Evolutionary conservation across 768 basidiomycete species (phyloP), one percentile per base, ranked within the genome.

Genomic region (Leccinum uliginosum): DNA sequence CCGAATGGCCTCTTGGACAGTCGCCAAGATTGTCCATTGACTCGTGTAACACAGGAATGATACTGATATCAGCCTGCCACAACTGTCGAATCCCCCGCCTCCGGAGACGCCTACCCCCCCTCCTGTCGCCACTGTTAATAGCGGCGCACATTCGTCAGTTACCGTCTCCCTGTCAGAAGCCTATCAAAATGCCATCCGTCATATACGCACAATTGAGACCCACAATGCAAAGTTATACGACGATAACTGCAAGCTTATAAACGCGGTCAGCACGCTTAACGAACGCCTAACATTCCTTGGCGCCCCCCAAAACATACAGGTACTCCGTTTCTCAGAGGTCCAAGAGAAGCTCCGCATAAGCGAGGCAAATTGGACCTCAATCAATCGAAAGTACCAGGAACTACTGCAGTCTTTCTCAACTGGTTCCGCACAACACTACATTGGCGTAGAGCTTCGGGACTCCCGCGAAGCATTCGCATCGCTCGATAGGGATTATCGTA

Each of bases 111-210:
- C 58, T 8, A 53, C 49, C 7, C 51, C 53, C 19, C 47, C 61
- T 55, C 45, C 43, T 44, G 26, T 45, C 21, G 24, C 9, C 21
- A 17, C 40, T 14, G 32, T 21, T 10, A 47, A 47, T 21, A 24
- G 47, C 17, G 80, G 77, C 66, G 75, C 75, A 12, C 81, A 76
- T 60, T 70, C 80, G 23, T 62, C 71, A 4, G 81, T 81, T 58
- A 72, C 71, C 59, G 75, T 79, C 19, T 71, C 74, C 6, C 72
- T 81, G 10, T 49, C 45, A 17, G 68, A 73, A 17, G 59, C 34
- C 7, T 47, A 62, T 51, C 60, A 65, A 23, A n/a, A 30, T 14
- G 40, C 59, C 56, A 53, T 72, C 4, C 72, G 71, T 47, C 76
- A 67, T 32, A 50, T 82, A 30, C 69, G 69, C 29, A 50, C 60